These are phyloP conservation scores for Macrocybe gigantea DNA, from an alignment of 768 basidiomycete genomes.

Conservation along the genomic window DNA sequence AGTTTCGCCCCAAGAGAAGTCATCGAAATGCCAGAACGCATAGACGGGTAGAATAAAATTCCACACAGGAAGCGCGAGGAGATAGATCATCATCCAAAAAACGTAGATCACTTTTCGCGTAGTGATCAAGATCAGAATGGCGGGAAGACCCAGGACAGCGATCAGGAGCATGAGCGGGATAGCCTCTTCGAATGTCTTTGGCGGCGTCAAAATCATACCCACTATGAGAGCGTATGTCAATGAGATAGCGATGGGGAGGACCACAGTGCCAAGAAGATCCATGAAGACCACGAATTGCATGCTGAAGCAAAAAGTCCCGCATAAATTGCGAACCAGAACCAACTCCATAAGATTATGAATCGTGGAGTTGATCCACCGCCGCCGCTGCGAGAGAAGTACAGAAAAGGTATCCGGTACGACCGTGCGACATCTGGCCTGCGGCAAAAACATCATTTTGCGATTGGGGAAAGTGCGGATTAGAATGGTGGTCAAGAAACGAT, in stretches of 20 bases:
- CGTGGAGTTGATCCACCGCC: constrained; percentile 99
- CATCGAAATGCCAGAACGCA: constrained; percentile 99
- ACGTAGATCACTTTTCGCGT: constrained; percentile 94
- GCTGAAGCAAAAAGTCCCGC: constrained; percentile 99
- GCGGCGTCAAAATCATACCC: constrained; percentile 74
- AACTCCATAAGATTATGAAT: constrained; percentile 99
- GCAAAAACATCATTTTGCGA: constrained; percentile 99
- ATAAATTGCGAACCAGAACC: constrained; percentile 91
- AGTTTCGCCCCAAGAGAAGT: constrained; percentile 99
- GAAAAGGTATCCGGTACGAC: constrained; percentile 94
- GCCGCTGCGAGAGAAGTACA: constrained; percentile 90
- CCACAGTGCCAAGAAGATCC: constrained; percentile 89
- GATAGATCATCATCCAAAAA: constrained; percentile 97
- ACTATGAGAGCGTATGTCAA: constrained; percentile 88
- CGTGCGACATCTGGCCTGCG: constrained; percentile 91
- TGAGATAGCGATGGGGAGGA: constrained; percentile 88
- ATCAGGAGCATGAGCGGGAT: constrained; percentile 88
- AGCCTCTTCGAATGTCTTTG: constrained; percentile 81
- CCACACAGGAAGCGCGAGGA: constrained; percentile 91
- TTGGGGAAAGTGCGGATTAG: constrained; percentile 96
- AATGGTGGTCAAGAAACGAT: constrained; percentile 97
- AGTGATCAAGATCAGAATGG: constrained; percentile 86
- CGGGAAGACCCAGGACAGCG: constrained; percentile 91
- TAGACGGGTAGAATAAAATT: constrained; percentile 92
- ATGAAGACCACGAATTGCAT: constrained; percentile 99